phyloP scores from a whole-genome alignment of 108 stramenopile genomes.

The Stephanodiscus minutulus region DNA sequence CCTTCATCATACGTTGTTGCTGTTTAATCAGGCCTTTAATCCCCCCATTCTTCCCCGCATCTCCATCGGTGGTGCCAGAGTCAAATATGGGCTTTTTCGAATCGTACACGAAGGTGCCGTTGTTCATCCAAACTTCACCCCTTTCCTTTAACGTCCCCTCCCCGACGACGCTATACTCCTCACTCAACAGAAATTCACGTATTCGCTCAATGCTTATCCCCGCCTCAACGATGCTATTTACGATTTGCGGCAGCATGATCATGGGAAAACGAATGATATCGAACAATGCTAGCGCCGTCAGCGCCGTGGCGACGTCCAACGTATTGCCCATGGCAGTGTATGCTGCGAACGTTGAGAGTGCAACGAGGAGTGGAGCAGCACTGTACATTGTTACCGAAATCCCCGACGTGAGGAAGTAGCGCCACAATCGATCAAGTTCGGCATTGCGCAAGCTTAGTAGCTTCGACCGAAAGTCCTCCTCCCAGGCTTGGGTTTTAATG shows the following conservation, averaged over 20 bases:
- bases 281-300: constrained; percentile 91
- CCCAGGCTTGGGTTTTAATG: constrained; percentile 96
- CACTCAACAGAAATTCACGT: constrained; percentile 69
- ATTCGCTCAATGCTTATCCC: constrained; percentile 82
- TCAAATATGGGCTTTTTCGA: constrained; percentile 44
- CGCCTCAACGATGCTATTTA: constrained; percentile 95
- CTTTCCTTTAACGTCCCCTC: constrained; percentile 47
- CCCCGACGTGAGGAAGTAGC: constrained; percentile 57
- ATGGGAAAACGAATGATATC: constrained; percentile 95
- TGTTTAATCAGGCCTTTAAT: constrained; percentile 31
- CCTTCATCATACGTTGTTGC: constrained; percentile 32
- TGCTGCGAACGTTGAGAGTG: constrained; percentile 86
- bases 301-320: constrained; percentile 73
- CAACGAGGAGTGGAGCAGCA: constrained; percentile 76
- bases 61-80: constrained; percentile 5
- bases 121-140: constrained; percentile 55
- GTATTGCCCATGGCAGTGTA: constrained; percentile 74
- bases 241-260: constrained; percentile 87
- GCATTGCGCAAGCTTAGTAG: constrained; percentile 60
- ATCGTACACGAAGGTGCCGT: constrained; percentile 68
- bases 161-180: constrained; percentile 64
- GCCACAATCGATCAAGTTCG: constrained; percentile 68
- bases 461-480: constrained; percentile 66
- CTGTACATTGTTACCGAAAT: constrained; percentile 68
- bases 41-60: constrained; percentile 11